These are phyloP conservation scores for Avena sativa DNA, from an alignment of 176 grass and related monocot genomes.

Conservation along the genomic window DNA sequence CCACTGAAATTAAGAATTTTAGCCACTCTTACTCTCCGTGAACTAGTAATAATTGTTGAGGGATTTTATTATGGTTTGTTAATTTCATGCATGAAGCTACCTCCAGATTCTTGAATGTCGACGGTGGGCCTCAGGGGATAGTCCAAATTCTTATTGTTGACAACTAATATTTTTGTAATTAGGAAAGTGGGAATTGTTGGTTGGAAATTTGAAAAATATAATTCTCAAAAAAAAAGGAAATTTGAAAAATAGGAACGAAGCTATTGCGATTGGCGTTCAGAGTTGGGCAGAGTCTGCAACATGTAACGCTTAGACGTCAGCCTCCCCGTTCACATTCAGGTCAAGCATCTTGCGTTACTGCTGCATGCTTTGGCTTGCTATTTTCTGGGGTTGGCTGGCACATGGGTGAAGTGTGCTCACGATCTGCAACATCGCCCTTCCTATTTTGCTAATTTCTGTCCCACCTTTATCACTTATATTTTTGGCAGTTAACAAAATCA, in stretches of 20 bases:
- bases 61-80: background rate
- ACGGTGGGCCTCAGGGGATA: background rate
- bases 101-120: background rate
- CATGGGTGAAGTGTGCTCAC: background rate
- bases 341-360: background rate
- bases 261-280: background rate
- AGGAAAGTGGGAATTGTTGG: constrained; percentile 1
- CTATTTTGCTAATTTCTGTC: constrained; percentile 1
- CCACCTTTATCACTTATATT: background rate
- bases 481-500: background rate
- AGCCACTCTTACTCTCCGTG: background rate
- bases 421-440: background rate
- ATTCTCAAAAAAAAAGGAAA: too few relatives aligned
- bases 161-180: background rate
- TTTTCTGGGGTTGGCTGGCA: background rate
- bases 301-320: background rate
- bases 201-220: constrained; percentile 13
- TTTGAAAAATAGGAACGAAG: constrained; percentile 1
- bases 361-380: background rate
- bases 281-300: background rate
- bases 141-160: background rate
- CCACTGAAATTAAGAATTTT: background rate
- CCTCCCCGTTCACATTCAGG: background rate
- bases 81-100: background rate
- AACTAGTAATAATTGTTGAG: constrained; percentile 13